These are phyloP conservation scores for Excoecaria agallocha DNA, from an alignment of 345 rosid species.

Conservation along the genomic window DNA sequence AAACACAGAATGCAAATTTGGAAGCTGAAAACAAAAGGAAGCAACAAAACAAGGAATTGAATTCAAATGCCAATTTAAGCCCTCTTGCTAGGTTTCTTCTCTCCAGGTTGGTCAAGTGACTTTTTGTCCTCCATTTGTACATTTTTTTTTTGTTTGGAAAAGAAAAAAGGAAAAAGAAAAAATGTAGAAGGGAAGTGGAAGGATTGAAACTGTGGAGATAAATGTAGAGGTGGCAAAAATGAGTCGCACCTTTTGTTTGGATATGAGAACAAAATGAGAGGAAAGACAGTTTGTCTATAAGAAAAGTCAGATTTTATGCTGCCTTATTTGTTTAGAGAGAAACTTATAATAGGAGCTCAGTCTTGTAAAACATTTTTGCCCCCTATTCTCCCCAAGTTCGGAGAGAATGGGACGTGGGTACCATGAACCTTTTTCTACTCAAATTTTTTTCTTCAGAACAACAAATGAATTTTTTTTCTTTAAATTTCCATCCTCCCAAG, in stretches of 20 bases:
- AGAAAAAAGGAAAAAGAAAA: too few species aligned
- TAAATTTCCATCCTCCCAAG: not conserved
- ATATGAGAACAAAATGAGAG: not conserved
- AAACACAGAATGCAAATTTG: slow-evolving; percentile 26
- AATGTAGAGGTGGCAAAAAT: not conserved
- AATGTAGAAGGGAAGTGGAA: not conserved
- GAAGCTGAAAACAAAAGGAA: slow-evolving; percentile 59
- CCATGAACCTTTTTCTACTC: not conserved
- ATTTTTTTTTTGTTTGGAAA: not conserved
- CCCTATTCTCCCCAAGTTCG: not conserved
- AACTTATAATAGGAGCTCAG: not conserved
- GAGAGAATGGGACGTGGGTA: not conserved
- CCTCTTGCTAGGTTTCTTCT: slow-evolving; percentile 92
- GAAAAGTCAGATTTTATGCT: not conserved
- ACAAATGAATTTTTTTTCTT: not conserved
- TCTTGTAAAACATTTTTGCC: not conserved
- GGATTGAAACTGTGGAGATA: not conserved
- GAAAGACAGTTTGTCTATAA: too few species aligned
- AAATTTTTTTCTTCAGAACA: not conserved
- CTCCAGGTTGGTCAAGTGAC: slow-evolving; percentile 59
- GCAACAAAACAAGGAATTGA: slow-evolving; percentile 58
- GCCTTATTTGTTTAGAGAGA: not conserved
- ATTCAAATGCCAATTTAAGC: slow-evolving; percentile 64
- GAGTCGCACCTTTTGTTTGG: not conserved
- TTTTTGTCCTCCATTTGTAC: not conserved